Conservation (phyloP, 2,329 filamentous ascomycete species). For the Zymoseptoria crescenta region DNA sequence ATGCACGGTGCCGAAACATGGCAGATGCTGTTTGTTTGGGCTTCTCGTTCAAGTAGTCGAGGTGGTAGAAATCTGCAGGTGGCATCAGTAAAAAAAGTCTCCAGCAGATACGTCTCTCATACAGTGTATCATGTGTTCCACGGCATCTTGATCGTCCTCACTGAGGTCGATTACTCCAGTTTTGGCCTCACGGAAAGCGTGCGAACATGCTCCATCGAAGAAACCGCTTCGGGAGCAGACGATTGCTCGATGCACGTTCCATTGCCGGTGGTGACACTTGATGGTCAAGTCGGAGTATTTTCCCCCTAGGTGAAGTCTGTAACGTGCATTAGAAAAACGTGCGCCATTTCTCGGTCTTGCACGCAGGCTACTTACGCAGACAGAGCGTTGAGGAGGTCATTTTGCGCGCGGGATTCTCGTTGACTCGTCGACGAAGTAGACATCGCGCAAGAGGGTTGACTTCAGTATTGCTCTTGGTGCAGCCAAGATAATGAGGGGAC, state of each 20-base stretch:
- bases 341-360: constrained; percentile 6
- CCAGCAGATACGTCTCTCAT: constrained; percentile 9
- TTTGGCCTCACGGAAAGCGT: constrained; percentile 27
- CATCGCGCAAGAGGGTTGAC: constrained; percentile 8
- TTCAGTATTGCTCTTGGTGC: not conserved
- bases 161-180: constrained; percentile 31
- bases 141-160: constrained; percentile 33
- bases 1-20: constrained; percentile 28
- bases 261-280: constrained; percentile 38
- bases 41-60: constrained; percentile 29
- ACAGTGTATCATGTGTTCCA: constrained; percentile 35
- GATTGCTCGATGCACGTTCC: constrained; percentile 41
- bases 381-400: constrained; percentile 40
- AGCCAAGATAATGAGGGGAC: not conserved
- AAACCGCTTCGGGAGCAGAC: constrained; percentile 43
- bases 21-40: constrained; percentile 20
- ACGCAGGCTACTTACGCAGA: constrained; percentile 36
- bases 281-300: constrained; percentile 44
- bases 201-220: constrained; percentile 34
- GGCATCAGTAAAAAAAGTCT: not conserved
- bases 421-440: constrained; percentile 22
- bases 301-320: constrained; percentile 29
- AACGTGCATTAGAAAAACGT: constrained; percentile 18
- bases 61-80: constrained; percentile 31
- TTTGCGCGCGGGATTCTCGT: constrained; percentile 31